Percentiles rank a stretch among this genome's conserved stretches.
These are phyloP conservation scores for Aspergillus floridensis DNA, from an alignment of 2,329 filamentous ascomycete species.

Conservation along the genomic window DNA sequence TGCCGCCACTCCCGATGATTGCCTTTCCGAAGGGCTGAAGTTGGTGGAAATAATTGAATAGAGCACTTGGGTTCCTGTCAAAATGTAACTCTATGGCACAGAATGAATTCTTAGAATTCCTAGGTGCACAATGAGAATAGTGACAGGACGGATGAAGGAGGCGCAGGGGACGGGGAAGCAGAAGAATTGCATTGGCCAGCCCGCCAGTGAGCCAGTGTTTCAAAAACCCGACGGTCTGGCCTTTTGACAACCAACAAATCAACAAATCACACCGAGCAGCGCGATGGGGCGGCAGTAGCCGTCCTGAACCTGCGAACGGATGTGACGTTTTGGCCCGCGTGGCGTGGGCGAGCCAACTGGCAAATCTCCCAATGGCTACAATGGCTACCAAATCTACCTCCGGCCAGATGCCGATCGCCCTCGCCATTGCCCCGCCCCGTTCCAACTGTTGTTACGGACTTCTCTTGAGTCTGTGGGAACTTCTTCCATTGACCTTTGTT, in stretches of 20 bases:
- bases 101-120: no score
- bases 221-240: slow-evolving; percentile 3
- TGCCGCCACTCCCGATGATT: not conserved
- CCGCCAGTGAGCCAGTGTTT: not conserved
- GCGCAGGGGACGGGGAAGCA: no score
- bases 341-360: slow-evolving; percentile 1
- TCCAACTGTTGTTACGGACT: no score
- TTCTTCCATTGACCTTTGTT: not conserved
- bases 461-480: no score
- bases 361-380: not conserved
- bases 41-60: not conserved
- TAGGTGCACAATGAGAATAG: no score
- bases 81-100: no score
- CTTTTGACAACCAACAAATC: not conserved
- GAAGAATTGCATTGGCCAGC: not conserved
- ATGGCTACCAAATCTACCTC: not conserved
- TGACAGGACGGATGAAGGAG: no score
- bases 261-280: not conserved
- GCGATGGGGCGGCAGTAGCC: slow-evolving; percentile 4
- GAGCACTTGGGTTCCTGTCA: no score
- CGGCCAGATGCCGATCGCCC: slow-evolving; percentile 1
- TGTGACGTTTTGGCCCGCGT: slow-evolving; percentile 9
- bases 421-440: not conserved
- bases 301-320: not conserved
- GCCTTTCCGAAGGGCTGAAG: not conserved